These are phyloP conservation scores for Xylariaceae sp. DNA, from an alignment of 2,329 filamentous ascomycete species.

Conservation along the genomic window DNA sequence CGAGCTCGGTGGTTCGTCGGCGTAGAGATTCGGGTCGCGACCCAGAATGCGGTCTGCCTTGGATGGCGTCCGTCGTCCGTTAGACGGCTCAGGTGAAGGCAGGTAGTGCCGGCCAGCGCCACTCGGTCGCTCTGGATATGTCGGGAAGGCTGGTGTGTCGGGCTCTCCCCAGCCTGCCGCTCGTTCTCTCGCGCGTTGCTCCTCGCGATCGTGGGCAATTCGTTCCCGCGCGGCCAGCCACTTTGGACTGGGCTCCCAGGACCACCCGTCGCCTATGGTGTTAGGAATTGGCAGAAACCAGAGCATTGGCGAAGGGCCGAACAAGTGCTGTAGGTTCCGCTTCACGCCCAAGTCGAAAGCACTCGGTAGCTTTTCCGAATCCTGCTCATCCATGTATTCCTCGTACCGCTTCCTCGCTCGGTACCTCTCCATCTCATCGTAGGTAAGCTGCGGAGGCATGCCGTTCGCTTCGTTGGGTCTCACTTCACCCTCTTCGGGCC, in stretches of 20 bases:
- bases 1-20: slow-evolving; percentile 35
- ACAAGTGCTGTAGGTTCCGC: slow-evolving; percentile 71
- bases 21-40: slow-evolving; percentile 48
- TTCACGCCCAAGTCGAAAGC: slow-evolving; percentile 87
- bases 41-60: slow-evolving; percentile 54
- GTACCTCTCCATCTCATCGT: slow-evolving; percentile 21
- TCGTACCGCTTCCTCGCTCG: slow-evolving; percentile 51
- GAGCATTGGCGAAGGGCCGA: slow-evolving; percentile 63
- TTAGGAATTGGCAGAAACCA: slow-evolving; percentile 80
- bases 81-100: slow-evolving; percentile 11
- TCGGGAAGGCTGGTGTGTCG: slow-evolving; percentile 19
- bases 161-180: slow-evolving; percentile 58
- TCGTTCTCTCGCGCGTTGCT: slow-evolving; percentile 56
- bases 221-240: slow-evolving; percentile 68
- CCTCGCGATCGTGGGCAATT: slow-evolving; percentile 48
- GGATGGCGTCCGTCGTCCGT: slow-evolving; percentile 35
- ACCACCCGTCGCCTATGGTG: slow-evolving; percentile 88
- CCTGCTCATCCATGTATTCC: slow-evolving; percentile 81
- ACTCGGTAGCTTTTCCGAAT: slow-evolving; percentile 80
- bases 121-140: slow-evolving; percentile 13
- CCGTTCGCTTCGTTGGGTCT: slow-evolving; percentile 27
- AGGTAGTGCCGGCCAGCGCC: slow-evolving; percentile 29
- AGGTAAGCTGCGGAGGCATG: slow-evolving; percentile 28
- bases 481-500: slow-evolving; percentile 72
- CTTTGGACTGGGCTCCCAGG: slow-evolving; percentile 75